These are phyloP conservation scores for Cotoneaster glaucophyllus DNA, from an alignment of 306 rosid species.

Conservation along the genomic window DNA sequence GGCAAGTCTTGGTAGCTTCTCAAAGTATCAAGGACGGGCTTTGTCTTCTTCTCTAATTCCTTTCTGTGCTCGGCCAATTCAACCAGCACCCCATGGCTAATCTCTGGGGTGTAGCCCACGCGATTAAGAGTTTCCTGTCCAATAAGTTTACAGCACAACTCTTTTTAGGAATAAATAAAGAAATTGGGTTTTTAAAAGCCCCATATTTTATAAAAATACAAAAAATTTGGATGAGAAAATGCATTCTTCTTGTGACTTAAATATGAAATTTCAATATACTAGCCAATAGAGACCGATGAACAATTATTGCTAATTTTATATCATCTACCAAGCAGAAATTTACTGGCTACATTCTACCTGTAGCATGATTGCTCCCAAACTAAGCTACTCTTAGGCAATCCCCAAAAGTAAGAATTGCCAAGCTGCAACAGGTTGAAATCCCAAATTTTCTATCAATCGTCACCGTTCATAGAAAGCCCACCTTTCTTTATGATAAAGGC, in stretches of 20 bases:
- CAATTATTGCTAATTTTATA: background rate
- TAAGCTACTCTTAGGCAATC: background rate
- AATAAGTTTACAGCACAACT: slow-evolving; percentile 3
- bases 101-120: slow-evolving; percentile 79
- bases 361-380: background rate
- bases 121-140: slow-evolving; percentile 74
- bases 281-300: background rate
- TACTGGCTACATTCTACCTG: background rate
- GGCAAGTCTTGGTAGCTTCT: slow-evolving; percentile 96
- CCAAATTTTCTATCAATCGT: background rate
- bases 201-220: background rate
- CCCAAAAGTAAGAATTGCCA: background rate
- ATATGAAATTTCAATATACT: background rate
- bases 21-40: slow-evolving; percentile 83
- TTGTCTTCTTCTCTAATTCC: slow-evolving; percentile 88
- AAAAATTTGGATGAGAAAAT: background rate
- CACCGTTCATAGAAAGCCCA: background rate
- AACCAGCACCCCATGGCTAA: slow-evolving; percentile 78
- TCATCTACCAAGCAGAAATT: background rate
- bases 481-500: background rate
- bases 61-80: slow-evolving; percentile 85
- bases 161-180: background rate
- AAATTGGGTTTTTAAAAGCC: background rate
- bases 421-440: background rate
- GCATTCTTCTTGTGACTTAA: background rate